phyloP scores from a whole-genome alignment of 169 alveolate species.

The Cryptosporidium felis region DNA sequence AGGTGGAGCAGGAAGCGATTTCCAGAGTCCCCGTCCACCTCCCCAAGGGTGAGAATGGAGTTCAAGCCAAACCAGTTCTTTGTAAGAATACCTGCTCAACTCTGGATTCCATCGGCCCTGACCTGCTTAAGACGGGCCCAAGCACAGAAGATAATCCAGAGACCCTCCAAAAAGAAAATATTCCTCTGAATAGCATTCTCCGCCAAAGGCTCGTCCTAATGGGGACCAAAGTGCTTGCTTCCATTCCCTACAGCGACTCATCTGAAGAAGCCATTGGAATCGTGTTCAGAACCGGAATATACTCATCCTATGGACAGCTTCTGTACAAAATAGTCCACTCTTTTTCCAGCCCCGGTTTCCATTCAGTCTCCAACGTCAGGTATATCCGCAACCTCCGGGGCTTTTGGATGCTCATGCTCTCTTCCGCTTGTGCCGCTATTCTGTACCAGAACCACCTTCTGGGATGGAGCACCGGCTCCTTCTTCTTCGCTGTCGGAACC shows the following conservation, averaged over 20 bases:
- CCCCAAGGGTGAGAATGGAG: background rate
- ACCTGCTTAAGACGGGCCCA: too few species aligned
- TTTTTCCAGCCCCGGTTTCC: background rate
- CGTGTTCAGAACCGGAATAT: constrained; percentile 66
- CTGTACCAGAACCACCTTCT: constrained; percentile 32
- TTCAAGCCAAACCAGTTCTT: background rate
- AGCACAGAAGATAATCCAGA: too few species aligned
- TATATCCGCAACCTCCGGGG: constrained; percentile 3
- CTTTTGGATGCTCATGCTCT: constrained; percentile 11
- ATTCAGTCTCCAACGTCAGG: constrained; percentile 22
- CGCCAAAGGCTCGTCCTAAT: constrained; percentile 17
- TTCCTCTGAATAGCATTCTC: background rate
- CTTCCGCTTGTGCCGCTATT: constrained; percentile 1
- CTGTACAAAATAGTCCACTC: constrained; percentile 16
- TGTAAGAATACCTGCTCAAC: constrained; percentile 15
- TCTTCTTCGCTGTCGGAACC: constrained; percentile 70
- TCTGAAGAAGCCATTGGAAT: constrained; percentile 16
- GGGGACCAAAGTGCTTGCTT: constrained; percentile 44
- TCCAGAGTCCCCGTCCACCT: background rate
- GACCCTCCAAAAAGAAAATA: too few species aligned
- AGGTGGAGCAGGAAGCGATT: background rate
- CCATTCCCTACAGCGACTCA: constrained; percentile 6
- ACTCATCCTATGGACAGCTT: constrained; percentile 55
- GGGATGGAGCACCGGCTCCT: constrained; percentile 70
- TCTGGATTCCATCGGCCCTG: too few species aligned